Conservation (phyloP, 2,329 filamentous ascomycete species). For the Beauveria bassiana region DNA sequence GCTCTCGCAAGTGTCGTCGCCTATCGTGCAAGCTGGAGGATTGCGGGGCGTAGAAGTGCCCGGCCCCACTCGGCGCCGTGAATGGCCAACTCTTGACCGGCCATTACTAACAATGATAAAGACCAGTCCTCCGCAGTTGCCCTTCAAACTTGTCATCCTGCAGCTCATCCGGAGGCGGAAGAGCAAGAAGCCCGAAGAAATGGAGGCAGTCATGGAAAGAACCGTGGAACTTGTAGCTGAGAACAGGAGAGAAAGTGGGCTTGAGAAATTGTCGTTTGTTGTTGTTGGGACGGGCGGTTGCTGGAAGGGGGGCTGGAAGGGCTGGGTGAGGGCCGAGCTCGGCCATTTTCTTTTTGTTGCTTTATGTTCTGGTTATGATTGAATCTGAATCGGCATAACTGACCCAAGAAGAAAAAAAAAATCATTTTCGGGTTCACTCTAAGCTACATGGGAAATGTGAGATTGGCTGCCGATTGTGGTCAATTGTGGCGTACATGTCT, state of each 20-base stretch:
- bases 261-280: background rate
- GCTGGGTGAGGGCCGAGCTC: background rate
- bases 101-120: too few relatives aligned
- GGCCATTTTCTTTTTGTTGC: background rate
- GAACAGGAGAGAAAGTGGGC: background rate
- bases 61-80: background rate
- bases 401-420: too few relatives aligned
- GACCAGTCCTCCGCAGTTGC: background rate
- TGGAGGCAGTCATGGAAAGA: constrained; percentile 12
- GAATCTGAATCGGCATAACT: too few relatives aligned
- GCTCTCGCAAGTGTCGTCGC: too few relatives aligned
- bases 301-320: too few relatives aligned
- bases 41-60: background rate
- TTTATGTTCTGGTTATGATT: too few relatives aligned
- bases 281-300: too few relatives aligned
- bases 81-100: background rate
- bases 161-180: constrained; percentile 9
- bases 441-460: too few relatives aligned
- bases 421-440: too few relatives aligned
- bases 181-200: constrained; percentile 10
- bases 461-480: background rate
- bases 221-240: constrained; percentile 14
- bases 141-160: background rate
- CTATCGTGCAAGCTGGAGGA: background rate
- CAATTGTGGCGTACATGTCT: background rate